These are phyloP conservation scores for Sonneratia caseolaris DNA, from an alignment of 345 rosid species.

Conservation along the genomic window DNA sequence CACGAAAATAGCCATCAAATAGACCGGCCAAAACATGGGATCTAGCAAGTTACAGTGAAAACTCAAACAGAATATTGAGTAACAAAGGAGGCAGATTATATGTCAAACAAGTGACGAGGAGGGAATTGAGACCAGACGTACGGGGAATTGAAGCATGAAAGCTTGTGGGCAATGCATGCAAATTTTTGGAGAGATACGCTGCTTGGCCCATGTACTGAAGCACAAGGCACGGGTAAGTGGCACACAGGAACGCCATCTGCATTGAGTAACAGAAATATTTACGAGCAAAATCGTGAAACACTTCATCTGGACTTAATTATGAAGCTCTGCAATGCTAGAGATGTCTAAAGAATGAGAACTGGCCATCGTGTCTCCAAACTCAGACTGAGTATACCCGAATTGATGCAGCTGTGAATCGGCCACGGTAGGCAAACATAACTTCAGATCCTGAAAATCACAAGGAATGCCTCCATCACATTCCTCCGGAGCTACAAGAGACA, in stretches of 20 bases:
- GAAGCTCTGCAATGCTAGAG: background rate
- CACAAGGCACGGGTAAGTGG: conserved; percentile 86
- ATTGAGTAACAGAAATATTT: conserved; percentile 8
- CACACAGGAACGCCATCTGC: conserved; percentile 71
- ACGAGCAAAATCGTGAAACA: background rate
- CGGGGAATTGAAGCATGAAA: conserved; percentile 91
- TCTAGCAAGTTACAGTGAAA: conserved; percentile 27
- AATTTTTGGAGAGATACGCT: conserved; percentile 80
- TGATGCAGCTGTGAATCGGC: conserved; percentile 67
- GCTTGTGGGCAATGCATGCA: conserved; percentile 45
- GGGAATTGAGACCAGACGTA: conserved; percentile 8
- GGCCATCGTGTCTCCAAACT: background rate
- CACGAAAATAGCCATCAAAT: conserved; percentile 63
- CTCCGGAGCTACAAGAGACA: background rate
- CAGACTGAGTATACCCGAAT: conserved; percentile 45
- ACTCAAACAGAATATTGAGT: background rate
- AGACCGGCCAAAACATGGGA: conserved; percentile 65
- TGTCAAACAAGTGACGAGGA: background rate
- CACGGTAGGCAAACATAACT: conserved; percentile 68
- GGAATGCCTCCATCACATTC: conserved; percentile 14
- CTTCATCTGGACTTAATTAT: background rate
- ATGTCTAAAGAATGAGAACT: background rate
- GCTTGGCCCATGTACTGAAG: conserved; percentile 99
- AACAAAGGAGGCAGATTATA: background rate
- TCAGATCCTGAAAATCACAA: conserved; percentile 63